phyloP scores from a whole-genome alignment of 805 yeast genomes.

The Pichia ethanolica region DNA sequence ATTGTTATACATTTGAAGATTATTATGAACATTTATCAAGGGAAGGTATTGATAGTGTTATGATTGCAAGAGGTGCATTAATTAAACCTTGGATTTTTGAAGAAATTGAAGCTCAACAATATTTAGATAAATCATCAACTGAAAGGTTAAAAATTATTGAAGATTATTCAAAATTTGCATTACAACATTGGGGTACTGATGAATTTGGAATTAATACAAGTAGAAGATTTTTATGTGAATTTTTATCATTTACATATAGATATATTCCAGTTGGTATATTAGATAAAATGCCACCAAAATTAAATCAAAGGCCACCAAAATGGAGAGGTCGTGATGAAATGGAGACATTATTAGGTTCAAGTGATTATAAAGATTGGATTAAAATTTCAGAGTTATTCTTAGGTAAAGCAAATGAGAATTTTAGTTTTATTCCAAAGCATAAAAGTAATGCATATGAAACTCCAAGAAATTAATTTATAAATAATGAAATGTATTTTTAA shows the following conservation, averaged over 20 bases:
- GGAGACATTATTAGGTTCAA: conserved; percentile 81
- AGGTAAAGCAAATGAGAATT: conserved; percentile 72
- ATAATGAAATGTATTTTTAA: not conserved
- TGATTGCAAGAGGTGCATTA: conserved; percentile 97
- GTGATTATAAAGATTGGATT: conserved; percentile 90
- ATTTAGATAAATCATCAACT: conserved; percentile 81
- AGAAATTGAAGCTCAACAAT: conserved; percentile 84
- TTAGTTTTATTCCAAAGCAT: conserved; percentile 86
- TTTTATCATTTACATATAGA: conserved; percentile 86
- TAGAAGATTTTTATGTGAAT: conserved; percentile 89
- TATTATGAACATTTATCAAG: conserved; percentile 68
- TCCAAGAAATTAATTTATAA: conserved; percentile 2
- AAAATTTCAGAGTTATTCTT: conserved; percentile 91
- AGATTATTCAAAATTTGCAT: conserved; percentile 68
- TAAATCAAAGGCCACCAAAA: conserved; percentile 89
- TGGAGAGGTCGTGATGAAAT: conserved; percentile 92
- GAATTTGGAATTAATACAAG: conserved; percentile 86
- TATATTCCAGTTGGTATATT: conserved; percentile 91
- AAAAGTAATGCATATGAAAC: conserved; percentile 74
- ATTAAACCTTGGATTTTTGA: conserved; percentile 99
- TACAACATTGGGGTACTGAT: conserved; percentile 97
- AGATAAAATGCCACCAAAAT: conserved; percentile 78
- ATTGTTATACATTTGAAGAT: conserved; percentile 77
- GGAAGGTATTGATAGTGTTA: conserved; percentile 79
- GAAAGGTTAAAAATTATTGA: conserved; percentile 76